These are phyloP conservation scores for Solanum chiquidenum DNA, from an alignment of 257 asterid genomes.

Conservation along the genomic window DNA sequence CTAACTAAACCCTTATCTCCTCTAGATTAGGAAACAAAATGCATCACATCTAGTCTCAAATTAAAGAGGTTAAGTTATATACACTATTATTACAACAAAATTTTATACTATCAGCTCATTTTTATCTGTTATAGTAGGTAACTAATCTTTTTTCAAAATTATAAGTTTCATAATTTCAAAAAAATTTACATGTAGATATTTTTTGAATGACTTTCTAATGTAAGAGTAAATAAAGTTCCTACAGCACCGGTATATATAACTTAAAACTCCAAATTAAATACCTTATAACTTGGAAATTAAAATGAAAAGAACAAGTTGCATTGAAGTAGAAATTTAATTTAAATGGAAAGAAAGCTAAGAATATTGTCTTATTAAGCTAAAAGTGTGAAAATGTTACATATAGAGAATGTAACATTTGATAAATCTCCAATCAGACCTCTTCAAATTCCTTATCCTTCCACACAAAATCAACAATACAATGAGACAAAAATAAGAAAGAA, in stretches of 20 bases:
- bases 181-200: background rate
- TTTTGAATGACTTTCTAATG: background rate
- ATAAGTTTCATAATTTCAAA: background rate
- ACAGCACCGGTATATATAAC: background rate
- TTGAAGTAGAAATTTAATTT: background rate
- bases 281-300: background rate
- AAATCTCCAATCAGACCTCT: background rate
- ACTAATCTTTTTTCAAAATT: background rate
- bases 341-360: background rate
- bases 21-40: background rate
- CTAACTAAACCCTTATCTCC: background rate
- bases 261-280: background rate
- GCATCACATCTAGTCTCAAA: background rate
- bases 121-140: background rate
- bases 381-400: background rate
- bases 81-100: background rate
- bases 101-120: background rate
- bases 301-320: background rate
- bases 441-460: slow-evolving; percentile 2
- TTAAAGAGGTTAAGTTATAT: background rate
- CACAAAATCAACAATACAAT: slow-evolving; percentile 2
- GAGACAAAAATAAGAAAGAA: background rate
- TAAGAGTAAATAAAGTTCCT: background rate
- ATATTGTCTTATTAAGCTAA: background rate
- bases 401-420: background rate